phyloP scores from a whole-genome alignment of 768 basidiomycete species.

The Nidularia sp. region DNA sequence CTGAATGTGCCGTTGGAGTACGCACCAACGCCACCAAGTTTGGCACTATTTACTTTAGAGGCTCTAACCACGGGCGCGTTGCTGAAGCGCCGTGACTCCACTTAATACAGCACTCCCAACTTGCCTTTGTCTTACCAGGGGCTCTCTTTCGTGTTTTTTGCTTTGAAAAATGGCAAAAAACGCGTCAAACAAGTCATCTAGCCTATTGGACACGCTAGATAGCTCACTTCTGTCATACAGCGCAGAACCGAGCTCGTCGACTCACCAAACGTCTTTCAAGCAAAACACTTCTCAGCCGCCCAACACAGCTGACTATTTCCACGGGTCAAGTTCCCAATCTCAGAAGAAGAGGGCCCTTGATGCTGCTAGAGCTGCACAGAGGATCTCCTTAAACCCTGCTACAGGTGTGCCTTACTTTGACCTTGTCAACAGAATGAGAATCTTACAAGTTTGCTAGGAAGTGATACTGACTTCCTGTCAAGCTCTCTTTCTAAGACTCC shows the following conservation, averaged over 20 bases:
- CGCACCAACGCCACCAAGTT: too few species aligned
- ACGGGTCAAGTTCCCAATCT: not conserved
- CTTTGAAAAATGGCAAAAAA: not conserved
- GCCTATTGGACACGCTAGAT: constrained; percentile 5
- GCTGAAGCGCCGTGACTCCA: constrained; percentile 10
- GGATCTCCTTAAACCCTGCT: not conserved
- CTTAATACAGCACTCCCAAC: constrained; percentile 6
- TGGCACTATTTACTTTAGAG: too few species aligned
- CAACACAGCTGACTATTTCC: not conserved
- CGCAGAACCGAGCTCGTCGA: not conserved
- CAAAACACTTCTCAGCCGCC: not conserved
- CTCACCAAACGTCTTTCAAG: not conserved
- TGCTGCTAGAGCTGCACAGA: not conserved
- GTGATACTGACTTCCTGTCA: constrained; percentile 15
- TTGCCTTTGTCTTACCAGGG: too few species aligned
- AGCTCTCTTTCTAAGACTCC: constrained; percentile 9
- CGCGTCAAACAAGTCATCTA: constrained; percentile 1
- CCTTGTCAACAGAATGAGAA: not conserved
- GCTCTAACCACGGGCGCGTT: too few species aligned
- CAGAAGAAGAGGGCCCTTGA: not conserved
- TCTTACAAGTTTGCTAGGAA: not conserved
- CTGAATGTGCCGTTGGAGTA: too few species aligned
- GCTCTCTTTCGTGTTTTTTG: not conserved
- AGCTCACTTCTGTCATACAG: not conserved
- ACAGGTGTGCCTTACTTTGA: not conserved